phyloP scores from a whole-genome alignment of 176 grass and related monocot genomes.

The Aegilops tauschii region DNA sequence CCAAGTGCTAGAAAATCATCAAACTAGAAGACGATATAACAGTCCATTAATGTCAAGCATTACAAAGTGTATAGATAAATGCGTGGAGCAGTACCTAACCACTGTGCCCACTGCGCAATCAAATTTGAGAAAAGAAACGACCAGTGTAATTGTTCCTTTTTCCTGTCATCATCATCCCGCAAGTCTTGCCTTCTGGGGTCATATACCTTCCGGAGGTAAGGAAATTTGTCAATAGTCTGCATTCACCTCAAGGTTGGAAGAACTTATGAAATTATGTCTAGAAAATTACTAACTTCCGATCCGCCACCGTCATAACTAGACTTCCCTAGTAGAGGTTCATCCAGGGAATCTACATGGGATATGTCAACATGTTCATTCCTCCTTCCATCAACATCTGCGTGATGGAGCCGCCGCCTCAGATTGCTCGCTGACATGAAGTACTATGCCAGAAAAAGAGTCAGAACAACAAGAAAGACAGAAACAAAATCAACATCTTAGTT shows the following conservation, averaged over 20 bases:
- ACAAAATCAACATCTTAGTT: not conserved
- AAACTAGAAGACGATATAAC: not conserved
- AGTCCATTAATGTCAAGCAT: not conserved
- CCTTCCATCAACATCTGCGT: constrained; percentile 65
- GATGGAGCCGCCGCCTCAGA: constrained; percentile 75
- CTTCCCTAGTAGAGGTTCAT: constrained; percentile 69
- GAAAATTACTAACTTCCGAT: constrained; percentile 30
- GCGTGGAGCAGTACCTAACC: constrained; percentile 63
- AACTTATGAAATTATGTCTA: not conserved
- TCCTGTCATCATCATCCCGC: constrained; percentile 64
- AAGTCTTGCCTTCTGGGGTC: constrained; percentile 48
- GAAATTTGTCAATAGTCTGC: not conserved
- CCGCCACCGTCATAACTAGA: constrained; percentile 14
- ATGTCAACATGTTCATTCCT: constrained; percentile 62
- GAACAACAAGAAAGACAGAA: not conserved
- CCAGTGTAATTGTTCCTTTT: constrained; percentile 89
- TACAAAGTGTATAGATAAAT: constrained; percentile 11
- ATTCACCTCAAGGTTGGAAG: not conserved
- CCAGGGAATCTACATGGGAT: constrained; percentile 44
- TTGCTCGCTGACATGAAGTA: constrained; percentile 53
- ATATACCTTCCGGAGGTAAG: constrained; percentile 42
- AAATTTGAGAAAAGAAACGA: constrained; percentile 81
- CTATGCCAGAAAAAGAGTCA: not conserved
- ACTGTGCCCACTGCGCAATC: constrained; percentile 88
- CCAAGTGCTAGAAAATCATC: not conserved